Conservation (phyloP, 805 yeast species). For the Candida multigemmis region DNA sequence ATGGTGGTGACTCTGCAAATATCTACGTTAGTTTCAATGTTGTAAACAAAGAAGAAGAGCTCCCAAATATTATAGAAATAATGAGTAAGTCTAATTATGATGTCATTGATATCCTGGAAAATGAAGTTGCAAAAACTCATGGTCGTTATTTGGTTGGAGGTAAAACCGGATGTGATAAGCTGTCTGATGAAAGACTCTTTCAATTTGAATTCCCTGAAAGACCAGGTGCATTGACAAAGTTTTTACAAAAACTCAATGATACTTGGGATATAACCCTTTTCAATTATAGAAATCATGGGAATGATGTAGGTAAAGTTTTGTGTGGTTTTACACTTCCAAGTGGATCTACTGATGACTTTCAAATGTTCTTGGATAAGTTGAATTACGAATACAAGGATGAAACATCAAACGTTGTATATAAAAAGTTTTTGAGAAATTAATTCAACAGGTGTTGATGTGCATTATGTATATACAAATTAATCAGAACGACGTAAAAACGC, state of each 20-base stretch:
- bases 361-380: conserved; percentile 55
- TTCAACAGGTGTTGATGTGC: background rate
- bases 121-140: conserved; percentile 92
- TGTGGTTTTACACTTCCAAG: conserved; percentile 86
- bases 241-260: conserved; percentile 59
- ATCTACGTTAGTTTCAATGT: conserved; percentile 87
- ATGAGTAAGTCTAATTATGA: conserved; percentile 55
- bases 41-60: conserved; percentile 64
- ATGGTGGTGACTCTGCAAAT: conserved; percentile 49
- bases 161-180: conserved; percentile 33
- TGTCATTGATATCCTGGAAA: conserved; percentile 80
- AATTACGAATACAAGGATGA: conserved; percentile 79
- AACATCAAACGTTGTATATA: conserved; percentile 78
- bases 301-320: conserved; percentile 86
- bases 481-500: conserved; percentile 50
- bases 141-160: conserved; percentile 97
- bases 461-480: conserved; percentile 2
- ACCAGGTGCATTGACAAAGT: conserved; percentile 86
- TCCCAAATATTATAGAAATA: conserved; percentile 50
- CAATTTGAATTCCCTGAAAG: conserved; percentile 95
- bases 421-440: conserved; percentile 48
- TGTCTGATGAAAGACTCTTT: conserved; percentile 67
- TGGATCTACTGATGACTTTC: conserved; percentile 51
- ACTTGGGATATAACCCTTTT: conserved; percentile 91
- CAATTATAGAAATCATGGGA: conserved; percentile 96